These are phyloP conservation scores for Penicillium sumatraense DNA, from an alignment of 2,329 filamentous ascomycete genomes.

Conservation along the genomic window DNA sequence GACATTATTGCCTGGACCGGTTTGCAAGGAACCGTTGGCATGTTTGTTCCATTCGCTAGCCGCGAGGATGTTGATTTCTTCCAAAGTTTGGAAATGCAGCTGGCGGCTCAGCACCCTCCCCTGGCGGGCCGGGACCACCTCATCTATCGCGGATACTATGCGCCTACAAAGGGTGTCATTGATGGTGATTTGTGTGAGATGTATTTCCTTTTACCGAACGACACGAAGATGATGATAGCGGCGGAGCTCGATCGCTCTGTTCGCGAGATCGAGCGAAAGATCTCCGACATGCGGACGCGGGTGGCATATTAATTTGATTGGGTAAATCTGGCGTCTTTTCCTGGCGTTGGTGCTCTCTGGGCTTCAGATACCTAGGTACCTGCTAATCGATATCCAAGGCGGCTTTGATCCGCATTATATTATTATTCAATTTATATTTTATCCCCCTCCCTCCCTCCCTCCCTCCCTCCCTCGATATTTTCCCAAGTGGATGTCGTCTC, in stretches of 20 bases:
- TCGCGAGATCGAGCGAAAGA: constrained; percentile 93
- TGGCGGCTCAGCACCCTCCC: constrained; percentile 84
- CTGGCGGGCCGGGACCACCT: constrained; percentile 92
- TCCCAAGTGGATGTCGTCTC: constrained; percentile 42
- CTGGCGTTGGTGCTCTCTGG: constrained; percentile 28
- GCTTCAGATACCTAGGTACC: constrained; percentile 31
- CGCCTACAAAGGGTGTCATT: constrained; percentile 93
- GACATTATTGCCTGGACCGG: constrained; percentile 93
- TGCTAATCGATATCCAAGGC: constrained; percentile 24
- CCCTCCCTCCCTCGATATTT: neutral
- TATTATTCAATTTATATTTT: neutral
- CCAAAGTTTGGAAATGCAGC: constrained; percentile 86
- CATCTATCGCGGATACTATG: constrained; percentile 94
- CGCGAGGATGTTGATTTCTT: constrained; percentile 98
- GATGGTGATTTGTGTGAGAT: constrained; percentile 96
- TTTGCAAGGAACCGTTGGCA: constrained; percentile 90
- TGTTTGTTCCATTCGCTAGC: constrained; percentile 87
- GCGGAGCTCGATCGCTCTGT: constrained; percentile 89
- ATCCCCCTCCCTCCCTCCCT: neutral
- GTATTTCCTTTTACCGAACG: constrained; percentile 79
- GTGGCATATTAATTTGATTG: constrained; percentile 55
- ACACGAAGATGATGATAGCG: constrained; percentile 95
- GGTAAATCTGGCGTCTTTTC: constrained; percentile 28
- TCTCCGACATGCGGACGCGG: constrained; percentile 69
- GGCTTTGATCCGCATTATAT: constrained; percentile 12